Base-by-base conservation (phyloP, 164 flowering plant species). In the Chloranthus sessilifolius region DNA sequence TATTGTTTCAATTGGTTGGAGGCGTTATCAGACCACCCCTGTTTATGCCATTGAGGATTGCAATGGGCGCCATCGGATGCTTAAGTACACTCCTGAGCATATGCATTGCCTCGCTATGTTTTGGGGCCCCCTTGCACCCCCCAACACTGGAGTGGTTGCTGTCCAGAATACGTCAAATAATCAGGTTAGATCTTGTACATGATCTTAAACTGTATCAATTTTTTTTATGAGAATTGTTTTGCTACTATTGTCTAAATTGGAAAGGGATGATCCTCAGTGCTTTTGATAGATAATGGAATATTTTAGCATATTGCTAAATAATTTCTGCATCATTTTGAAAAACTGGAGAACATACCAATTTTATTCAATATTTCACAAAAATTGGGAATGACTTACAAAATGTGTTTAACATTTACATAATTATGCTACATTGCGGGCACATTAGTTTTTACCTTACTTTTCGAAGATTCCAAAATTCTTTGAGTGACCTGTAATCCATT, bases 81-180 rank as follows among this genome's bases (percentile, higher is more conserved):
- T 86, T 4, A 92, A 92, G 61, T 88, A 92, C 52, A 88, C 99
- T 51, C 95, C 91, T 53, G 99, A 92, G 45, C 99, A 88, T 72
- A 83, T 81, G 95, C 97, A 89, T 58, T 92, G 99, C 63, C 83
- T 88, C 62, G 97, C 95, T 15, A 82, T 76, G 86, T 86, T 92
- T 58, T 92, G 91, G 90, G 99, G 99, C 14, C 96, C 97, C 65
- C 90, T 92, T 62, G 94, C 88, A 21, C 95, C 99, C 56, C 86
- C 89, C n/a, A 75, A 77, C 45, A 75, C 95, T 24, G 99, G 97
- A 34, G 68, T 86, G 15, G 73, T 94, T 56, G 97, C 99, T 33
- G 68, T 94, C 11, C 96, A 94, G 61, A 82, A 64, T 57, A 52
- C 87, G 44, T 78, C 99, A 31, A 86, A 74, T 58, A 83, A 72